These are phyloP conservation scores for Coelastrella sp. DNA, from an alignment of 139 green algal species.

Conservation along the genomic window DNA sequence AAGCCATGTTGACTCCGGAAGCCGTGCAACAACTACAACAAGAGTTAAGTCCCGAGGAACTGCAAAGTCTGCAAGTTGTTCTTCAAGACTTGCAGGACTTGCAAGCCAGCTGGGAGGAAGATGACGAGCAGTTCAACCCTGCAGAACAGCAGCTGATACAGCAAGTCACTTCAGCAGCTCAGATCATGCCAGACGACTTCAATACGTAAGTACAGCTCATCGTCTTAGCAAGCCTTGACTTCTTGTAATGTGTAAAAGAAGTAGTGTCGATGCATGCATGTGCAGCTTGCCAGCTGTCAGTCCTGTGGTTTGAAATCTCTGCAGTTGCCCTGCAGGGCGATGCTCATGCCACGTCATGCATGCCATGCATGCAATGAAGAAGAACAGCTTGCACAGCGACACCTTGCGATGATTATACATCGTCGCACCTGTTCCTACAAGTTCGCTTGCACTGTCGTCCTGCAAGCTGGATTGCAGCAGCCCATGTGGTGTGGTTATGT, in stretches of 20 bases:
- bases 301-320: too few species aligned
- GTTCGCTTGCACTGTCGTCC: too few species aligned
- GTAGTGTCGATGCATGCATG: too few species aligned
- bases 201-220: conserved; percentile 8
- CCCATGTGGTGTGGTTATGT: background rate
- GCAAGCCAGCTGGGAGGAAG: conserved; percentile 29
- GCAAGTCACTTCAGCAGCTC: conserved; percentile 35
- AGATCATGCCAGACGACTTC: conserved; percentile 36
- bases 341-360: too few species aligned
- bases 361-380: too few species aligned
- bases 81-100: conserved; percentile 26
- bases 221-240: background rate
- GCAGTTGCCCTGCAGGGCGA: too few species aligned
- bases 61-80: conserved; percentile 19
- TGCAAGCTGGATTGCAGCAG: too few species aligned
- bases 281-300: too few species aligned
- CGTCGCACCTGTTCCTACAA: too few species aligned
- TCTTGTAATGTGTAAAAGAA: too few species aligned
- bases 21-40: conserved; percentile 47
- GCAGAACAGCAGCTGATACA: conserved; percentile 29
- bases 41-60: conserved; percentile 39
- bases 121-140: conserved; percentile 7
- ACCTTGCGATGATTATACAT: too few species aligned
- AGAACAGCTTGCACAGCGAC: background rate
- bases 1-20: background rate